Evolutionary conservation across 768 basidiomycete species (phyloP).

Genomic region (Panaeolus cyanescens): DNA sequence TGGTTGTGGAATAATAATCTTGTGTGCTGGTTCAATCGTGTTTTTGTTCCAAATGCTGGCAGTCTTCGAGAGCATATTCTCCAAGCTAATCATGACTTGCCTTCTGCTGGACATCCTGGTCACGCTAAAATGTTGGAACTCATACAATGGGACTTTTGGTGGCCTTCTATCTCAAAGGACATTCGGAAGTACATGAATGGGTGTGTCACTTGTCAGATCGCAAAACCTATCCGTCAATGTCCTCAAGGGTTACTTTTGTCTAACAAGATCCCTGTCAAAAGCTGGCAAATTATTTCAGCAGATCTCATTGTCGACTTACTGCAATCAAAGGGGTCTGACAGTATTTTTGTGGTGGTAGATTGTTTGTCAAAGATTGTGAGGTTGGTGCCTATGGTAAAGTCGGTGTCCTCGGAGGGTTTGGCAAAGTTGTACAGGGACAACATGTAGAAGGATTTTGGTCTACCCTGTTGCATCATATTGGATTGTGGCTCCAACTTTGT

Average conservation of each 20-base stretch:
- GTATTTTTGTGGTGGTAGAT: slow-evolving; percentile 2
- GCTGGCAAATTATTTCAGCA: slow-evolving; percentile 35
- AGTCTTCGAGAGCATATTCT: slow-evolving; percentile 1
- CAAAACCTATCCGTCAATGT: slow-evolving; percentile 29
- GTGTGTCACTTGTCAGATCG: slow-evolving; percentile 33
- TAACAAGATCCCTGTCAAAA: slow-evolving; percentile 10
- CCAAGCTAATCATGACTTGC: slow-evolving; percentile 11
- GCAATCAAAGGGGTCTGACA: not conserved
- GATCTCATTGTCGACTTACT: too few relatives aligned
- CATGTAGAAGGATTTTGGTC: not conserved
- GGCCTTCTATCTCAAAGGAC: slow-evolving; percentile 17
- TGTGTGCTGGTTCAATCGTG: not conserved
- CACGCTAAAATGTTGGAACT: slow-evolving; percentile 28
- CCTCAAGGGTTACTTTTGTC: slow-evolving; percentile 19
- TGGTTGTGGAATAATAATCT: not conserved
- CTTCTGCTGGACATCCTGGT: slow-evolving; percentile 33
- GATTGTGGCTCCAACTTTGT: slow-evolving; percentile 1
- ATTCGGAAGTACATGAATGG: slow-evolving; percentile 20
- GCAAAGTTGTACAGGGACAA: not conserved
- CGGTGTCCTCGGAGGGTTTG: not conserved
- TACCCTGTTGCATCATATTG: not conserved
- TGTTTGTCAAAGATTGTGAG: not conserved
- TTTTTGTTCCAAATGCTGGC: not conserved
- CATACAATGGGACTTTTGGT: slow-evolving; percentile 26
- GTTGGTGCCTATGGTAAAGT: not conserved